Percentiles rank a stretch among this genome's conserved stretches.
These are phyloP conservation scores for Saccharomycopsis sp. DNA, from an alignment of 805 yeast species.

Conservation along the genomic window DNA sequence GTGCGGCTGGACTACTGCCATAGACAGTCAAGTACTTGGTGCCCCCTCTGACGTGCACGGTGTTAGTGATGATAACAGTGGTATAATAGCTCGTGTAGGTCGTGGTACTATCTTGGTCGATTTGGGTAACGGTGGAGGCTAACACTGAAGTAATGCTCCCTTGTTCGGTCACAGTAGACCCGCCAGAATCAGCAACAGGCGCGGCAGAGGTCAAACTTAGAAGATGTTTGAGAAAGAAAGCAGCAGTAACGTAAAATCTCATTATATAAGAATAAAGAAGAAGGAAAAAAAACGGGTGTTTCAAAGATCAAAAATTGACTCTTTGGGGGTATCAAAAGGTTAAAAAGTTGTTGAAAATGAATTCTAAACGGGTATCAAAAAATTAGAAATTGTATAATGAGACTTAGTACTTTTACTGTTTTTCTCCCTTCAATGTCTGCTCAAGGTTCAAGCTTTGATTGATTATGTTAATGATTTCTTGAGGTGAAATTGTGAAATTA, in stretches of 20 bases:
- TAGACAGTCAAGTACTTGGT: constrained; percentile 17
- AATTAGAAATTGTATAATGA: background rate
- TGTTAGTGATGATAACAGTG: constrained; percentile 18
- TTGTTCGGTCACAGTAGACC: constrained; percentile 1
- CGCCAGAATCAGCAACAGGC: constrained; percentile 17
- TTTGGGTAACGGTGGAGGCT: constrained; percentile 15
- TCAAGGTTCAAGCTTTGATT: no score
- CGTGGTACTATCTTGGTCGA: constrained; percentile 19
- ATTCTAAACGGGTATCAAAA: background rate
- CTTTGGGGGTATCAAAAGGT: background rate
- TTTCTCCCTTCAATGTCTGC: no score
- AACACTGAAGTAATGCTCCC: constrained; percentile 16
- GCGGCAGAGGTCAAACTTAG: constrained; percentile 8
- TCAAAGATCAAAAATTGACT: constrained; percentile 2
- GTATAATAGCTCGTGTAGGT: constrained; percentile 21
- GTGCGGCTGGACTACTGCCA: constrained; percentile 12
- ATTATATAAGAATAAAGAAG: constrained; percentile 8
- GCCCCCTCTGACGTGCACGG: constrained; percentile 17
- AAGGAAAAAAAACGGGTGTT: background rate
- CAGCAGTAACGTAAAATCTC: background rate
- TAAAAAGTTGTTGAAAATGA: background rate
- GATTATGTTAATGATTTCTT: no score
- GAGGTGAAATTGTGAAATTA: no score
- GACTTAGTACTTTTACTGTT: no score
- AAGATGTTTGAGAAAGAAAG: constrained; percentile 1